Conservation (phyloP, 495 filamentous ascomycete genomes). For the Corynascus novoguineensis region DNA sequence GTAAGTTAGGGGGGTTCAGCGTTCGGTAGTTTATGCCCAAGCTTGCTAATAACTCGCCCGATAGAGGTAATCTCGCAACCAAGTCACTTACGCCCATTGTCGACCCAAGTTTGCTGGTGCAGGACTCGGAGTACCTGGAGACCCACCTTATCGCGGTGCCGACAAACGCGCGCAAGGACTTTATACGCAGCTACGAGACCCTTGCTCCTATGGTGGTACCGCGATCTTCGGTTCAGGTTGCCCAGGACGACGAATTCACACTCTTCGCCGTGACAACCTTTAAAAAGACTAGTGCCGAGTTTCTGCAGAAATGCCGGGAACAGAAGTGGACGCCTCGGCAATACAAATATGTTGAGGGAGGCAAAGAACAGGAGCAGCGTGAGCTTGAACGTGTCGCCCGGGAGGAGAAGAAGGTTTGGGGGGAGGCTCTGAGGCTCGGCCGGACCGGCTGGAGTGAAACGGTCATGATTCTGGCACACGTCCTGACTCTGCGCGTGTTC, state of each 20-base stretch:
- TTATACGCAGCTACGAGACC: conserved; percentile 82
- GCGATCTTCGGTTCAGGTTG: conserved; percentile 70
- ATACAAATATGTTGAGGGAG: conserved; percentile 86
- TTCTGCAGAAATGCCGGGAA: conserved; percentile 82
- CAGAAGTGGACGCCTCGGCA: conserved; percentile 91
- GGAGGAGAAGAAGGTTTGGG: conserved; percentile 82
- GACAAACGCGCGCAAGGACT: conserved; percentile 70
- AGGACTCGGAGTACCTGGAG: conserved; percentile 92
- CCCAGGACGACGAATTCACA: conserved; percentile 78
- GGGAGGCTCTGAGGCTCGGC: conserved; percentile 79
- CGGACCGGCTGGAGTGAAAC: conserved; percentile 87
- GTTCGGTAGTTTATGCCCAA: neutral
- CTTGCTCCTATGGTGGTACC: conserved; percentile 79
- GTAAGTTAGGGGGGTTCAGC: conserved; percentile 7
- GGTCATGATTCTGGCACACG: conserved; percentile 92
- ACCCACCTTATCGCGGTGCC: conserved; percentile 91
- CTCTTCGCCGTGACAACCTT: conserved; percentile 87
- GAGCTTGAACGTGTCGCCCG: conserved; percentile 73
- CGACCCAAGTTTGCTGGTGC: conserved; percentile 68
- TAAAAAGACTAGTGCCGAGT: conserved; percentile 82
- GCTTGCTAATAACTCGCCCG: conserved; percentile 1
- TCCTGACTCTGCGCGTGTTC: conserved; percentile 85
- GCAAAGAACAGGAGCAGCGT: conserved; percentile 75
- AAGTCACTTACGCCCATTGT: conserved; percentile 88
- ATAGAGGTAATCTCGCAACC: conserved; percentile 86